Percentiles rank a stretch among this genome's conserved stretches.
Evolutionary conservation across 805 yeast species (phyloP).

Genomic region (Metschnikowia gelsemii): DNA sequence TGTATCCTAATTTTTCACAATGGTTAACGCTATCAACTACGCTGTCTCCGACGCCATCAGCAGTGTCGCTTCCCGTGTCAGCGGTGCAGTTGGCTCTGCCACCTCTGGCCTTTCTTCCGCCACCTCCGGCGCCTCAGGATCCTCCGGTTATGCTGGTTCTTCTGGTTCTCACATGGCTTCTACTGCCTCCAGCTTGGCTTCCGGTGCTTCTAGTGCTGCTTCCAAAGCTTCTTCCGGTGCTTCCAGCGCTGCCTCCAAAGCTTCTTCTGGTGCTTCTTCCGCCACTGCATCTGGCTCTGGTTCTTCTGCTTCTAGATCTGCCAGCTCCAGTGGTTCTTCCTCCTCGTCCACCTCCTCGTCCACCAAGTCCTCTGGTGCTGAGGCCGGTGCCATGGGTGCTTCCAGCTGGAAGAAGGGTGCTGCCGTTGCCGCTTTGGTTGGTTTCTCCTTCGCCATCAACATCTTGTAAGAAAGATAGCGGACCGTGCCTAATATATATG

Average conservation of each 20-base stretch:
- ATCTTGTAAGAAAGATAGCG: conserved; percentile 10
- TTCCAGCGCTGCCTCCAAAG: conserved; percentile 17
- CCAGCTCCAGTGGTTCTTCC: too few species aligned
- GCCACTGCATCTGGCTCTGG: conserved; percentile 4
- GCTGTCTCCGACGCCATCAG: conserved; percentile 22
- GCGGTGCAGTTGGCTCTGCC: conserved; percentile 1
- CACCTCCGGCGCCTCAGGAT: conserved; percentile 4
- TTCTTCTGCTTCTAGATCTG: conserved; percentile 7
- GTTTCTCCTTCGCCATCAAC: conserved; percentile 36
- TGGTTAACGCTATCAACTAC: conserved; percentile 34
- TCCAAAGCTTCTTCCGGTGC: conserved; percentile 7
- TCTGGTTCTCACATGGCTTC: conserved; percentile 16
- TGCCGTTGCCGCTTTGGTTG: conserved; percentile 37
- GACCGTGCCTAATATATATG: neutral
- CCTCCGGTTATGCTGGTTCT: conserved; percentile 8
- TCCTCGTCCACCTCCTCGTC: conserved; percentile 16
- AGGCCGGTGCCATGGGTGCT: conserved; percentile 21
- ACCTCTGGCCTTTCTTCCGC: neutral
- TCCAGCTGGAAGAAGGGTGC: conserved; percentile 39
- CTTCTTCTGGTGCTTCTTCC: conserved; percentile 8
- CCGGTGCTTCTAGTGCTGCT: conserved; percentile 10
- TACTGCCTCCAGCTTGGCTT: conserved; percentile 6
- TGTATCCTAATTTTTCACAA: conserved; percentile 16
- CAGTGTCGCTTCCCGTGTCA: conserved; percentile 4
- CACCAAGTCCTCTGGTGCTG: conserved; percentile 17